These are phyloP conservation scores for Phaeosphaeriaceae sp. DNA, from an alignment of 2,329 filamentous ascomycete genomes.

Conservation along the genomic window DNA sequence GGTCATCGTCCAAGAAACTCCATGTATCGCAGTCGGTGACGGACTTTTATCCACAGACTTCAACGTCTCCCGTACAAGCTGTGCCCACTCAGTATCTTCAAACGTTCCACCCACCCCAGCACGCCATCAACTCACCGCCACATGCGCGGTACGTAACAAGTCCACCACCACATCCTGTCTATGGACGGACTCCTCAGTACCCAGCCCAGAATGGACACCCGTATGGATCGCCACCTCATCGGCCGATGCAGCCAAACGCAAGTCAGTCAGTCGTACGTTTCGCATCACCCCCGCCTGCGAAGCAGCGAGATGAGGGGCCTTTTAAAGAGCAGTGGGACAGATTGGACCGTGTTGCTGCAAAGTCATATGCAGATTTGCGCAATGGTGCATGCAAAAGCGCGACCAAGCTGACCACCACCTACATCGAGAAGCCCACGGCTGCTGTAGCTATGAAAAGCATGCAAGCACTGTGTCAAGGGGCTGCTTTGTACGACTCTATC, in stretches of 20 bases:
- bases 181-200: constrained; percentile 27
- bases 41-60: constrained; percentile 20
- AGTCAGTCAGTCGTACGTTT: constrained; percentile 30
- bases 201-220: constrained; percentile 17
- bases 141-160: constrained; percentile 18
- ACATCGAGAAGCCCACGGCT: constrained; percentile 39
- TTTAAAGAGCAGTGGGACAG: constrained; percentile 39
- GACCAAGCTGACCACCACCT: constrained; percentile 34
- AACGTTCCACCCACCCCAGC: constrained; percentile 10
- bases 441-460: constrained; percentile 43
- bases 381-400: constrained; percentile 35
- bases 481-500: constrained; percentile 65
- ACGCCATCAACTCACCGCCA: constrained; percentile 10
- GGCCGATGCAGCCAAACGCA: constrained; percentile 21
- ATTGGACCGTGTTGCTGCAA: constrained; percentile 37
- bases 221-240: constrained; percentile 23
- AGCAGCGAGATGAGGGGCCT: constrained; percentile 25
- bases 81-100: constrained; percentile 16
- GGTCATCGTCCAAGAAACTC: constrained; percentile 19
- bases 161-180: constrained; percentile 26
- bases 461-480: constrained; percentile 49
- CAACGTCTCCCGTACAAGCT: constrained; percentile 21
- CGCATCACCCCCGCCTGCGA: constrained; percentile 24
- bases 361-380: constrained; percentile 36
- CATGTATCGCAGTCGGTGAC: constrained; percentile 20